A percentile compares a stretch with the other conserved stretches of the same genome.
Evolutionary conservation across 1,139 yeast species (phyloP).

Genomic region (Zygoascus sp.): DNA sequence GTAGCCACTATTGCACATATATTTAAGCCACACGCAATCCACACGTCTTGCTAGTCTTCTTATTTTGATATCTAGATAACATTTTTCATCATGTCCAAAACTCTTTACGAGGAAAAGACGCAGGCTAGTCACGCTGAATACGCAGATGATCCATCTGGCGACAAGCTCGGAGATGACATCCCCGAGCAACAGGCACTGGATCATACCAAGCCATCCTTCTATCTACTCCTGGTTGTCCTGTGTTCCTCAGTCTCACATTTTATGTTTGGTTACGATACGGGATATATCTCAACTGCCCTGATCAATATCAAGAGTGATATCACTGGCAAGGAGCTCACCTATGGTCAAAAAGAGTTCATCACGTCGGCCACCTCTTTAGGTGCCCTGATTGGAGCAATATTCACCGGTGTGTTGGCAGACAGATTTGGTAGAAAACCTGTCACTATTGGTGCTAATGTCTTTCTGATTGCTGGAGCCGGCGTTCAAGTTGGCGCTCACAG

Average conservation of each 20-base stretch:
- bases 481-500: slow-evolving; percentile 74
- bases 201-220: slow-evolving; percentile 20
- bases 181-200: slow-evolving; percentile 14
- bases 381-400: slow-evolving; percentile 70
- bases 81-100: slow-evolving; percentile 1
- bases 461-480: slow-evolving; percentile 76
- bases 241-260: slow-evolving; percentile 92
- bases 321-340: slow-evolving; percentile 48
- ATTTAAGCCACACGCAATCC: too few relatives aligned
- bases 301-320: slow-evolving; percentile 74
- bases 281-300: slow-evolving; percentile 87
- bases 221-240: slow-evolving; percentile 58
- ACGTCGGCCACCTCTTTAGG: slow-evolving; percentile 96
- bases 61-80: too few relatives aligned
- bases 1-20: too few relatives aligned
- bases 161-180: not conserved
- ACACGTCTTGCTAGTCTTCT: too few relatives aligned
- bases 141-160: slow-evolving; percentile 1
- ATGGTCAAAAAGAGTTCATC: slow-evolving; percentile 79
- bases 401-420: slow-evolving; percentile 81
- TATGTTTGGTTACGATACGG: slow-evolving; percentile 96
- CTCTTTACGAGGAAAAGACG: slow-evolving; percentile 5
- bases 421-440: slow-evolving; percentile 68
- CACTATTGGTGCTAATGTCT: slow-evolving; percentile 68
- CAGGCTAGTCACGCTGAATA: not conserved